Evolutionary conservation across 192 early-diverging fungal species (phyloP).

Genomic region (Powellomyces hirtus): DNA sequence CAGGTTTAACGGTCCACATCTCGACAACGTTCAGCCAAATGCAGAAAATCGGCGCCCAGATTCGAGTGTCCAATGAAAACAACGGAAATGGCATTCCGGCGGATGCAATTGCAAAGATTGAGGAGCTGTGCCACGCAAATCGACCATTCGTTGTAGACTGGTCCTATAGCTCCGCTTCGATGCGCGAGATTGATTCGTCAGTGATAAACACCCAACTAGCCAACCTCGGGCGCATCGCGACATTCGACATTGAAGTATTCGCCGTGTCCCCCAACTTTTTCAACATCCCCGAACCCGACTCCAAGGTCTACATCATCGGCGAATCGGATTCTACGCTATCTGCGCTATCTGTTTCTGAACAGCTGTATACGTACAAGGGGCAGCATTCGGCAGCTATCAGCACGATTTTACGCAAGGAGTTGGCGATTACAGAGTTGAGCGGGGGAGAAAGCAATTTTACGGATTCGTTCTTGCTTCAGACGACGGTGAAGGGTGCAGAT

Average conservation of each 20-base stretch:
- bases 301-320: not conserved
- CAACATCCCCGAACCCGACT: conserved; percentile 5
- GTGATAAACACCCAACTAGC: conserved; percentile 13
- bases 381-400: conserved; percentile 18
- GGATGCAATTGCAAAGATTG: not conserved
- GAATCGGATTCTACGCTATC: not conserved
- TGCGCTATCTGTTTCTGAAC: conserved; percentile 19
- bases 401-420: conserved; percentile 5
- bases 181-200: not conserved
- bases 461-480: conserved; percentile 4
- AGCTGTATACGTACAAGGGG: conserved; percentile 28
- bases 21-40: conserved; percentile 12
- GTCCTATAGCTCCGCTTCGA: conserved; percentile 5
- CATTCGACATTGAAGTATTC: not conserved
- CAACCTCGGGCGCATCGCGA: conserved; percentile 23
- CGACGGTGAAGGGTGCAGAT: not conserved
- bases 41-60: conserved; percentile 5
- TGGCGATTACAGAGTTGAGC: not conserved
- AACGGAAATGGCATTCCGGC: conserved; percentile 1
- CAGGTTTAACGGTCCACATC: no score
- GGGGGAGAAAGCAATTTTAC: conserved; percentile 16
- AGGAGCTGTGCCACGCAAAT: not conserved
- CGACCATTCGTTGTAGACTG: conserved; percentile 21
- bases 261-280: conserved; percentile 27
- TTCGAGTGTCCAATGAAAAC: not conserved